These are phyloP conservation scores for Pythium monospermum DNA, from an alignment of 352 stramenopile species.

Conservation along the genomic window DNA sequence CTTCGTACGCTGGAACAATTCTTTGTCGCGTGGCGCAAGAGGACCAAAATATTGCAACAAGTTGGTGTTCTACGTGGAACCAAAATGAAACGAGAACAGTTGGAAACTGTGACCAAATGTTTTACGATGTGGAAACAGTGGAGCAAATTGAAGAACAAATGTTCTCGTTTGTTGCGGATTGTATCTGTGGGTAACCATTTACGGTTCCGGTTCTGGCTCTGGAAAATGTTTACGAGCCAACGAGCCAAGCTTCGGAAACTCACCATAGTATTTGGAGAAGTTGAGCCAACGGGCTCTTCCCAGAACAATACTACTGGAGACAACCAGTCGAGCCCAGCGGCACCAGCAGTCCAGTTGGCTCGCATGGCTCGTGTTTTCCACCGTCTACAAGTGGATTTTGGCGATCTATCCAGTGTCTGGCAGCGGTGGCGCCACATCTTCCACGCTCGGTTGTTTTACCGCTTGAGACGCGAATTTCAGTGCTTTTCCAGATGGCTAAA, in stretches of 20 bases:
- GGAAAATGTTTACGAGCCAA: constrained; percentile 35
- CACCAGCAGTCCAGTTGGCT: not conserved
- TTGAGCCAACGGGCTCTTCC: too few species aligned
- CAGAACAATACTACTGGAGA: too few species aligned
- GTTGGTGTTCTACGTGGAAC: too few species aligned
- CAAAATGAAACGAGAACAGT: constrained; percentile 23
- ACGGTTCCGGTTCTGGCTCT: constrained; percentile 49
- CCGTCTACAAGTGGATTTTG: constrained; percentile 38
- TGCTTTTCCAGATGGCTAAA: constrained; percentile 31
- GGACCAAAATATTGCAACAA: constrained; percentile 11
- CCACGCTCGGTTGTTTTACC: constrained; percentile 55
- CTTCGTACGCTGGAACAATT: constrained; percentile 18
- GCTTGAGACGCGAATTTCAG: constrained; percentile 33
- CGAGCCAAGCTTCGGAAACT: constrained; percentile 25
- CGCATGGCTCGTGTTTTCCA: constrained; percentile 48
- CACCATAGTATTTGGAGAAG: constrained; percentile 4
- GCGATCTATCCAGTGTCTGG: constrained; percentile 32
- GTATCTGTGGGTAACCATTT: constrained; percentile 30
- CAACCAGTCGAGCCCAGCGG: too few species aligned
- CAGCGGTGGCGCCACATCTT: constrained; percentile 54
- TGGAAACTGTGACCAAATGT: constrained; percentile 10
- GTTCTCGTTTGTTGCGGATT: constrained; percentile 31
- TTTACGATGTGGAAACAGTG: constrained; percentile 35
- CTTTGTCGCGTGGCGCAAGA: constrained; percentile 48
- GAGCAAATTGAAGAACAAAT: constrained; percentile 23